Percentiles rank a stretch among this genome's conserved stretches.
Conservation (phyloP, 2,329 filamentous ascomycete genomes). For the Nannizzia gypsea region DNA sequence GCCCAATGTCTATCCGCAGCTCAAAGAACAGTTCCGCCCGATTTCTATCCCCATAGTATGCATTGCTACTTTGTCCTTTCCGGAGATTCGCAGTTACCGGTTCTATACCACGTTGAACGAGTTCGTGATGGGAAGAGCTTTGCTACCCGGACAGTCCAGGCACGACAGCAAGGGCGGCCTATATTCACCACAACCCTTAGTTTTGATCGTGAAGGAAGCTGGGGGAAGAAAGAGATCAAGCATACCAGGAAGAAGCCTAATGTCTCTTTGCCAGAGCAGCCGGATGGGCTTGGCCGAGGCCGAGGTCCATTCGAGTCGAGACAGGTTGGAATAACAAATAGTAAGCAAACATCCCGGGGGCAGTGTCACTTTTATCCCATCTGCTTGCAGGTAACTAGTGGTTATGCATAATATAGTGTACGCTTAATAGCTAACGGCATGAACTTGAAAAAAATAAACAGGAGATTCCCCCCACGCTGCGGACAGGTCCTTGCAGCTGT, state of each 20-base stretch:
- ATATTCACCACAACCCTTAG: conserved; percentile 95
- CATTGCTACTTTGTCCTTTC: conserved; percentile 98
- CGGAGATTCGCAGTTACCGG: conserved; percentile 69
- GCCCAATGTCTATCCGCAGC: conserved; percentile 82
- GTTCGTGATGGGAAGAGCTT: conserved; percentile 85
- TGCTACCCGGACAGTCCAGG: conserved; percentile 90
- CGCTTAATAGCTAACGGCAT: neutral
- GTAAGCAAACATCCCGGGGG: conserved; percentile 21
- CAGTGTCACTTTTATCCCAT: neutral
- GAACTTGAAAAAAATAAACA: conserved; percentile 16
- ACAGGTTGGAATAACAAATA: conserved; percentile 45
- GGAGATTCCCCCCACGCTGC: conserved; percentile 41
- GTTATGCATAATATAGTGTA: neutral
- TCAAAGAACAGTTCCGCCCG: conserved; percentile 66
- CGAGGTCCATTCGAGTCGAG: conserved; percentile 48
- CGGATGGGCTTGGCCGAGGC: conserved; percentile 20
- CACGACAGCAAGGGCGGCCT: conserved; percentile 70
- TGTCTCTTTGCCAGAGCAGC: conserved; percentile 35
- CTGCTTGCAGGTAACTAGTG: neutral
- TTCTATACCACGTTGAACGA: conserved; percentile 89
- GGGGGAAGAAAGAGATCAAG: conserved; percentile 44
- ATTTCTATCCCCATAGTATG: conserved; percentile 86
- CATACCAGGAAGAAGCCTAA: conserved; percentile 55
- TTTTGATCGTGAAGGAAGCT: conserved; percentile 55
- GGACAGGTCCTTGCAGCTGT: conserved; percentile 54